These are phyloP conservation scores for Parascedosporium putredinis DNA, from an alignment of 2,329 filamentous ascomycete species.

Conservation along the genomic window DNA sequence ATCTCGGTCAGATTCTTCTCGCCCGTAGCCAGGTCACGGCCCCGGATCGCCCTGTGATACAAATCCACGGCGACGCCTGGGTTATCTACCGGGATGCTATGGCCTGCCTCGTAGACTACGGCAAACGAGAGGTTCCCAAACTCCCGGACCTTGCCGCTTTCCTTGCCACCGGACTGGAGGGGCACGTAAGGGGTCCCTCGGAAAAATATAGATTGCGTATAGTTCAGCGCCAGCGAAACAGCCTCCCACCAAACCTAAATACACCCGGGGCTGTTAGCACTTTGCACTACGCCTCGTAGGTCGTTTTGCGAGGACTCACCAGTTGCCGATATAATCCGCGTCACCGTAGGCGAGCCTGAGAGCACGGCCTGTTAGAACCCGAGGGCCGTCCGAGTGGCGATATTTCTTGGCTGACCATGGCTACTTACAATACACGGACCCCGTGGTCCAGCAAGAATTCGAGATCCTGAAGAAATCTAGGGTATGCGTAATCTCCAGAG, in stretches of 20 bases:
- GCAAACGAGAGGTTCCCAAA: constrained; percentile 56
- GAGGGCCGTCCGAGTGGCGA: background rate
- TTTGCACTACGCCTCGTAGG: too few relatives aligned
- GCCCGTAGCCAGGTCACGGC: constrained; percentile 15
- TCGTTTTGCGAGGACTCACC: too few relatives aligned
- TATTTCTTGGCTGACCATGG: background rate
- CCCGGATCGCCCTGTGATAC: constrained; percentile 17
- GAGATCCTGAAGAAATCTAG: constrained; percentile 42
- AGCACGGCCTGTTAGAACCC: background rate
- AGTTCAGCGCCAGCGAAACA: constrained; percentile 46
- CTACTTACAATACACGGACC: constrained; percentile 47
- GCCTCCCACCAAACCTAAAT: constrained; percentile 55
- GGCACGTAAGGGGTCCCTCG: constrained; percentile 50
- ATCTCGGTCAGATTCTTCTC: constrained; percentile 2
- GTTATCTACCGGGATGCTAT: constrained; percentile 24
- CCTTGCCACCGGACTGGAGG: constrained; percentile 48
- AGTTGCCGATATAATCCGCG: constrained; percentile 40
- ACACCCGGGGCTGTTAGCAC: background rate
- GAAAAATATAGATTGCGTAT: constrained; percentile 38
- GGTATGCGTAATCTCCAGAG: constrained; percentile 47
- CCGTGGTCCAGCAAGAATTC: constrained; percentile 42
- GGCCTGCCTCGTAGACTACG: constrained; percentile 44
- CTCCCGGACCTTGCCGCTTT: constrained; percentile 54
- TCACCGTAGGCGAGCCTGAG: constrained; percentile 45
- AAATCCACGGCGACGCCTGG: constrained; percentile 17